phyloP scores from a whole-genome alignment of 352 stramenopile genomes.

The Phytophthora citrophthora region DNA sequence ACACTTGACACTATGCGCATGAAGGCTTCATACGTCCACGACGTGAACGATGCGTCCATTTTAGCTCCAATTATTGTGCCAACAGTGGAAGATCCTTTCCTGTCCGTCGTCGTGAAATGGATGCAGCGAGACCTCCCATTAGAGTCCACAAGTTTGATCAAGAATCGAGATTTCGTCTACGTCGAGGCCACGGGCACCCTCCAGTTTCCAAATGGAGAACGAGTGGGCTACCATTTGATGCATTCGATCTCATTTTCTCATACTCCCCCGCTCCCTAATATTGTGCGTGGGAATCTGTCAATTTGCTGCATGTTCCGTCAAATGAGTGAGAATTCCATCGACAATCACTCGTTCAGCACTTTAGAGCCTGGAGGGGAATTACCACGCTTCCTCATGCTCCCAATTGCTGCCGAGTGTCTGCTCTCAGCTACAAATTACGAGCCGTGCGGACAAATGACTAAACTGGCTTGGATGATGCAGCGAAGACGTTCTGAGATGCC shows the following conservation, averaged over 20 bases:
- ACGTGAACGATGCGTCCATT: slow-evolving; percentile 7
- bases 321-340: slow-evolving; percentile 25
- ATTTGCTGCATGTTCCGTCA: slow-evolving; percentile 58
- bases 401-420: slow-evolving; percentile 8
- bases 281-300: slow-evolving; percentile 50
- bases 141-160: slow-evolving; percentile 11
- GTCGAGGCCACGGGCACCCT: slow-evolving; percentile 10
- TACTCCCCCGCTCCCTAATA: slow-evolving; percentile 25
- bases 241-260: slow-evolving; percentile 55
- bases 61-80: slow-evolving; percentile 3
- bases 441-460: slow-evolving; percentile 29
- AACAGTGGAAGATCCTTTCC: slow-evolving; percentile 2
- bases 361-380: slow-evolving; percentile 5
- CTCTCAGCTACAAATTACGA: slow-evolving; percentile 23
- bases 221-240: slow-evolving; percentile 56
- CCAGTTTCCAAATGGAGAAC: neutral
- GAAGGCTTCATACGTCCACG: slow-evolving; percentile 18
- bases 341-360: slow-evolving; percentile 7
- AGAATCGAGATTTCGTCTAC: slow-evolving; percentile 23
- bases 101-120: slow-evolving; percentile 15
- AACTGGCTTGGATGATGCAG: slow-evolving; percentile 30
- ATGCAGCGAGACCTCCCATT: slow-evolving; percentile 16
- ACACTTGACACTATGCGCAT: slow-evolving; percentile 13
- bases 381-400: slow-evolving; percentile 5
- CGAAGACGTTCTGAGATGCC: neutral